Conservation (phyloP, 208 protist genomes). For the Leptomonas seymouri region DNA sequence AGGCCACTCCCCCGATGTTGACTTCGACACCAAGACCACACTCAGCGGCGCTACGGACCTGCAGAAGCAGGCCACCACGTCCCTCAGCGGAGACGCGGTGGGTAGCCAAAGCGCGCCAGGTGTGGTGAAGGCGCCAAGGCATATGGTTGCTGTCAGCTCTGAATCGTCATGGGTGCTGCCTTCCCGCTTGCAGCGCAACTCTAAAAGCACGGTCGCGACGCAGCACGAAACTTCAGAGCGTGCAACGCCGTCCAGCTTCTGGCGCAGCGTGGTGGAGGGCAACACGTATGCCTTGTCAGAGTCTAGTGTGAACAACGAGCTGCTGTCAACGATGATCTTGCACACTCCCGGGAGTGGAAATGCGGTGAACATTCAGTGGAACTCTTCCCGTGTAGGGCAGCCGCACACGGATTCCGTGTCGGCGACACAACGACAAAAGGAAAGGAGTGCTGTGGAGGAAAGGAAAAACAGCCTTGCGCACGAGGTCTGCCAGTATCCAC, state of each 20-base stretch:
- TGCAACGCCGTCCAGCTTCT: constrained; percentile 2
- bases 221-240: constrained; percentile 2
- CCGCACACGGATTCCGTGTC: neutral
- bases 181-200: neutral
- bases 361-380: neutral
- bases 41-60: too few relatives aligned
- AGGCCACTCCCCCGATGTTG: constrained; percentile 6
- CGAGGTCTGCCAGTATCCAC: neutral
- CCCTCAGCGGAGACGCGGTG: too few relatives aligned
- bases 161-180: constrained; percentile 1
- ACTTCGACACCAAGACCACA: constrained; percentile 10
- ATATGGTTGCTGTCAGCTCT: neutral
- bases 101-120: constrained; percentile 5
- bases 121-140: constrained; percentile 2
- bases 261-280: constrained; percentile 11
- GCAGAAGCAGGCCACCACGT: too few relatives aligned
- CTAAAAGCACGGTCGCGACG: neutral
- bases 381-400: neutral
- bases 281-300: neutral
- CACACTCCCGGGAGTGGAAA: neutral
- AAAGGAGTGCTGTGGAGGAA: too few relatives aligned
- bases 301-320: neutral
- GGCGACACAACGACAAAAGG: too few relatives aligned
- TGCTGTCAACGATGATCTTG: neutral
- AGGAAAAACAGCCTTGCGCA: too few relatives aligned